phyloP scores from a whole-genome alignment of 768 basidiomycete genomes.

The Mycena metata region DNA sequence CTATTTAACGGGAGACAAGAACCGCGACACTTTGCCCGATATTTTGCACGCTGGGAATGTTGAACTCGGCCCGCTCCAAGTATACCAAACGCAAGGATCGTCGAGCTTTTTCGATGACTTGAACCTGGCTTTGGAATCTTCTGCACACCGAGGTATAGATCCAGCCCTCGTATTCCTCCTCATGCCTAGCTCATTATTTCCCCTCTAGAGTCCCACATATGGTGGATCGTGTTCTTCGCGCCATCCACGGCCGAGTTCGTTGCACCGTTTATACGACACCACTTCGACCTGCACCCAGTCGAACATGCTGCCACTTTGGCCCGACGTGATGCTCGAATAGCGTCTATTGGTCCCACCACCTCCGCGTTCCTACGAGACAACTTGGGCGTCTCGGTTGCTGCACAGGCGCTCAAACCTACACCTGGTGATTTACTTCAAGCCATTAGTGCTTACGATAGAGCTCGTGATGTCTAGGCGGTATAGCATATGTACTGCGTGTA shows the following conservation, averaged over 20 bases:
- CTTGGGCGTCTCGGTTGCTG: constrained; percentile 65
- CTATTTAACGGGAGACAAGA: constrained; percentile 92
- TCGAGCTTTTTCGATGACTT: constrained; percentile 64
- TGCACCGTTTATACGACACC: constrained; percentile 60
- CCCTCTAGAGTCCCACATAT: constrained; percentile 43
- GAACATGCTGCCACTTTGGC: not conserved
- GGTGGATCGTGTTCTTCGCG: constrained; percentile 86
- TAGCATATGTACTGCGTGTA: not conserved
- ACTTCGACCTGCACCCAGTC: constrained; percentile 56
- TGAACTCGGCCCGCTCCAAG: constrained; percentile 65
- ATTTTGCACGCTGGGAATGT: constrained; percentile 64
- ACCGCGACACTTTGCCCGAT: constrained; percentile 72
- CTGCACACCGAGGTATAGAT: constrained; percentile 41
- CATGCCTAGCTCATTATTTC: not conserved
- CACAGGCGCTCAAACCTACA: constrained; percentile 67
- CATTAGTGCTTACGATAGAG: constrained; percentile 37
- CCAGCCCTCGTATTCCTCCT: constrained; percentile 2
- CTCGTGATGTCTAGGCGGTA: not conserved
- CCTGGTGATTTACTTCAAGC: constrained; percentile 62
- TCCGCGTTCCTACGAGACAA: constrained; percentile 61
- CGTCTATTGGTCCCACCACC: constrained; percentile 81
- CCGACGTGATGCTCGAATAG: constrained; percentile 52
- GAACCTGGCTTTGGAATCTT: constrained; percentile 44
- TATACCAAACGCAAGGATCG: constrained; percentile 78
- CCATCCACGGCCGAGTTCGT: constrained; percentile 77